A percentile compares a stretch with the other conserved stretches of the same genome.
phyloP scores from a whole-genome alignment of 2,329 filamentous ascomycete genomes.

The Rasamsonia emersonii region DNA sequence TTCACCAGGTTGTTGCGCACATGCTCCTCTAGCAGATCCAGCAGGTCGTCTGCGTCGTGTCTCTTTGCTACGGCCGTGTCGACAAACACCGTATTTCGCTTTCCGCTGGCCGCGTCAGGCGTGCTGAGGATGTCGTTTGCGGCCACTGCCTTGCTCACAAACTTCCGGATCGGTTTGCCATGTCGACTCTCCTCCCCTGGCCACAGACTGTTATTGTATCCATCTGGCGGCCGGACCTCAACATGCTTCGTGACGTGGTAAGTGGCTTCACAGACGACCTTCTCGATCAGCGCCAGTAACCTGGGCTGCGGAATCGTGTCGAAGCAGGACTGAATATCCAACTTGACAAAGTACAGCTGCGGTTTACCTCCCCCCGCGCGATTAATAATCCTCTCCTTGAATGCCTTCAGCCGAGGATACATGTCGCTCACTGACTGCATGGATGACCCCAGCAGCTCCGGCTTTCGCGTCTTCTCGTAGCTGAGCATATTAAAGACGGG shows the following conservation, averaged over 20 bases:
- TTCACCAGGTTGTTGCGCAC: slow-evolving; percentile 79
- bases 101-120: slow-evolving; percentile 37
- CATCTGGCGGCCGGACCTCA: slow-evolving; percentile 52
- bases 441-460: slow-evolving; percentile 62
- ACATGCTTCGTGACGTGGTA: slow-evolving; percentile 70
- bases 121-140: slow-evolving; percentile 38
- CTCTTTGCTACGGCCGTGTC: slow-evolving; percentile 54
- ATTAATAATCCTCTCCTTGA: slow-evolving; percentile 41
- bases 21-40: slow-evolving; percentile 68
- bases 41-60: slow-evolving; percentile 51
- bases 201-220: slow-evolving; percentile 13
- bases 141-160: slow-evolving; percentile 45
- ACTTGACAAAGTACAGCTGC: slow-evolving; percentile 75
- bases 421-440: slow-evolving; percentile 77
- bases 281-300: slow-evolving; percentile 58
- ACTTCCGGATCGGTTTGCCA: slow-evolving; percentile 34
- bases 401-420: slow-evolving; percentile 61
- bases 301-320: slow-evolving; percentile 84
- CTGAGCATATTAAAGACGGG: slow-evolving; percentile 71
- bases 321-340: slow-evolving; percentile 87
- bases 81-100: slow-evolving; percentile 65
- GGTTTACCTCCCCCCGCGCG: not conserved
- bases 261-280: slow-evolving; percentile 46
- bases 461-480: slow-evolving; percentile 58
- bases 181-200: slow-evolving; percentile 5